These are phyloP conservation scores for Podila epicladia DNA, from an alignment of 192 early-diverging fungal species.

Conservation along the genomic window DNA sequence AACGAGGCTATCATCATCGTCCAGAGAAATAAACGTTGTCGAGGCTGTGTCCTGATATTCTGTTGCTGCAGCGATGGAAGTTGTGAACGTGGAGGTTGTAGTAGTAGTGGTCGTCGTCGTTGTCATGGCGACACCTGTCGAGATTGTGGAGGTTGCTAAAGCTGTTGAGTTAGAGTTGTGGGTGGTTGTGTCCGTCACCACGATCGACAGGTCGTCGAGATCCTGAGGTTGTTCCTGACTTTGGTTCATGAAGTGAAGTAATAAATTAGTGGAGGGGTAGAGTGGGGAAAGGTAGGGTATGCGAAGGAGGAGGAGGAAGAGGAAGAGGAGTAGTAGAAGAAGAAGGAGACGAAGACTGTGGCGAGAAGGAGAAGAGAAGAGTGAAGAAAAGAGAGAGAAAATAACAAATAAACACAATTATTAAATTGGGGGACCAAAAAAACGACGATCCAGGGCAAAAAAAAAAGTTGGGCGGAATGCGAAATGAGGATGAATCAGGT, in stretches of 20 bases:
- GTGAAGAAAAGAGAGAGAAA: background rate
- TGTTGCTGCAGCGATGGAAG: conserved; percentile 3
- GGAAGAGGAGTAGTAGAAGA: no score
- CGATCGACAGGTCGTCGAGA: background rate
- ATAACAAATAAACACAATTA: no score
- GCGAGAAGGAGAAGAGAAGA: background rate
- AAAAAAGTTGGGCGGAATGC: no score
- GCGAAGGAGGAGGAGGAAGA: background rate
- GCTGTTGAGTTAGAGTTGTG: background rate
- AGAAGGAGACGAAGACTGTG: no score
- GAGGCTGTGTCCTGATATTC: background rate
- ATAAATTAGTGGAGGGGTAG: background rate
- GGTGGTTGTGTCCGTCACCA: background rate
- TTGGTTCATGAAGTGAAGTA: no score
- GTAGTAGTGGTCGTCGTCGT: background rate
- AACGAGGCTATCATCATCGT: background rate
- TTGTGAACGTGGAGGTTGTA: background rate
- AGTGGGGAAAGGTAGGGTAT: background rate
- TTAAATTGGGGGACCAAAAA: background rate
- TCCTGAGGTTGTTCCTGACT: no score
- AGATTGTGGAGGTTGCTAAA: background rate
- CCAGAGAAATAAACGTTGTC: background rate
- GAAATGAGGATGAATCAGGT: no score
- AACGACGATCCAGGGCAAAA: background rate
- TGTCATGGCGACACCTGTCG: background rate